These are phyloP conservation scores for Chalaropsis thielavioides DNA, from an alignment of 2,329 filamentous ascomycete species.

Conservation along the genomic window DNA sequence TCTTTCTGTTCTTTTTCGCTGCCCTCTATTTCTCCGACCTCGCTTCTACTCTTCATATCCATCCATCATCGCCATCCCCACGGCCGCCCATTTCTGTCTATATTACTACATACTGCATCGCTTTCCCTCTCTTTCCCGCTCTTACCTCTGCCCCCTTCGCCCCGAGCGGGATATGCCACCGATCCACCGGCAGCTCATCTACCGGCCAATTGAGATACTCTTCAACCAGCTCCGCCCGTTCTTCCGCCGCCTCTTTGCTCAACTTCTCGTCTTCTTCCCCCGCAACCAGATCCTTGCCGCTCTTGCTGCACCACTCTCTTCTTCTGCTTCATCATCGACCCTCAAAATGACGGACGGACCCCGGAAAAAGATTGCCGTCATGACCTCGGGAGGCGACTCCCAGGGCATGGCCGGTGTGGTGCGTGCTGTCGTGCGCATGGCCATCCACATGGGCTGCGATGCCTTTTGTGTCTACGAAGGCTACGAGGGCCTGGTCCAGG, in stretches of 20 bases:
- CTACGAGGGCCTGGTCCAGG: conserved; percentile 86
- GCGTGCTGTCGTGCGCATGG: conserved; percentile 78
- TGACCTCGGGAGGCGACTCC: conserved; percentile 90
- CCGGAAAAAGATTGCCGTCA: conserved; percentile 65
- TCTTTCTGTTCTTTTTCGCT: background rate
- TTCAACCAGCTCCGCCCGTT: conserved; percentile 22
- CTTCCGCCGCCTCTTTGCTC: conserved; percentile 18
- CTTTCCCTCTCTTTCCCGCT: background rate
- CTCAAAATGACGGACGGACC: conserved; percentile 28
- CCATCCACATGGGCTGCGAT: conserved; percentile 70
- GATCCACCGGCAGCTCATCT: conserved; percentile 20
- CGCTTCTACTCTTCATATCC: conserved; percentile 5
- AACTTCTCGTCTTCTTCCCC: conserved; percentile 15
- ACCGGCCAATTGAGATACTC: conserved; percentile 24
- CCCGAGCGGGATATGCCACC: conserved; percentile 16
- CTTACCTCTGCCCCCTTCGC: background rate
- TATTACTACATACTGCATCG: background rate
- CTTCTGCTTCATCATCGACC: conserved; percentile 18
- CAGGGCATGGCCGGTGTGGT: conserved; percentile 92
- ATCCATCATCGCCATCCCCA: background rate
- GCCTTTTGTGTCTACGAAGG: conserved; percentile 79
- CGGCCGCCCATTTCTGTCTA: background rate
- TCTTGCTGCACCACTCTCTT: conserved; percentile 9
- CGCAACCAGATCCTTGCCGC: conserved; percentile 15
- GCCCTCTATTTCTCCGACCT: background rate